These are phyloP conservation scores for Scheffersomyces ergatensis DNA, from an alignment of 805 yeast species.

Conservation along the genomic window DNA sequence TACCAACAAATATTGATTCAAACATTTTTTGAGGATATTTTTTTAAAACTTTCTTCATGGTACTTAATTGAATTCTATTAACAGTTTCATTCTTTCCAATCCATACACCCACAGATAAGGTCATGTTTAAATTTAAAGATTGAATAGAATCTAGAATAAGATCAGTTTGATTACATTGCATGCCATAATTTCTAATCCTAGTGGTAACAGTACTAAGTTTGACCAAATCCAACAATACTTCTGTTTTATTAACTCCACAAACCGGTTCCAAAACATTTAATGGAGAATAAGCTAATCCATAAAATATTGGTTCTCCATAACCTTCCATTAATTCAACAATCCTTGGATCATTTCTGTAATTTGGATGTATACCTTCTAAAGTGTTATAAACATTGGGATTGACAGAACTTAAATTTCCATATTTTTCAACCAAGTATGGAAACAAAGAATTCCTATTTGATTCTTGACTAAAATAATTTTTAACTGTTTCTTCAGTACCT, in stretches of 20 bases:
- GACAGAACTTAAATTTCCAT: neutral
- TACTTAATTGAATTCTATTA: constrained; percentile 46
- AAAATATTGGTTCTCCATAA: constrained; percentile 31
- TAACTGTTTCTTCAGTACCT: constrained; percentile 27
- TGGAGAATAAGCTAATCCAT: constrained; percentile 65
- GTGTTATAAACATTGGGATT: constrained; percentile 6
- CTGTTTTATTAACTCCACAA: constrained; percentile 50
- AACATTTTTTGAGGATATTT: constrained; percentile 33
- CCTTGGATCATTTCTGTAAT: constrained; percentile 31
- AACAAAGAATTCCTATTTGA: neutral
- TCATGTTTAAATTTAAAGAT: constrained; percentile 50
- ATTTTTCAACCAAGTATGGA: neutral
- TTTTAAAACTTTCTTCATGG: constrained; percentile 40
- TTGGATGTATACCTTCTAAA: constrained; percentile 24
- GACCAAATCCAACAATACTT: constrained; percentile 55
- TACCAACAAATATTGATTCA: constrained; percentile 57
- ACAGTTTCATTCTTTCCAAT: constrained; percentile 44
- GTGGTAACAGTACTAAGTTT: constrained; percentile 57
- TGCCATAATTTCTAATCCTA: constrained; percentile 56
- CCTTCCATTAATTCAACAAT: constrained; percentile 35
- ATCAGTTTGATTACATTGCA: constrained; percentile 59
- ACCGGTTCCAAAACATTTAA: constrained; percentile 47
- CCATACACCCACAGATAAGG: constrained; percentile 64
- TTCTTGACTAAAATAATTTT: constrained; percentile 19
- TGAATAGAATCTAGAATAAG: constrained; percentile 52